phyloP scores from a whole-genome alignment of 2,329 filamentous ascomycete species.

The Chalara sp. region DNA sequence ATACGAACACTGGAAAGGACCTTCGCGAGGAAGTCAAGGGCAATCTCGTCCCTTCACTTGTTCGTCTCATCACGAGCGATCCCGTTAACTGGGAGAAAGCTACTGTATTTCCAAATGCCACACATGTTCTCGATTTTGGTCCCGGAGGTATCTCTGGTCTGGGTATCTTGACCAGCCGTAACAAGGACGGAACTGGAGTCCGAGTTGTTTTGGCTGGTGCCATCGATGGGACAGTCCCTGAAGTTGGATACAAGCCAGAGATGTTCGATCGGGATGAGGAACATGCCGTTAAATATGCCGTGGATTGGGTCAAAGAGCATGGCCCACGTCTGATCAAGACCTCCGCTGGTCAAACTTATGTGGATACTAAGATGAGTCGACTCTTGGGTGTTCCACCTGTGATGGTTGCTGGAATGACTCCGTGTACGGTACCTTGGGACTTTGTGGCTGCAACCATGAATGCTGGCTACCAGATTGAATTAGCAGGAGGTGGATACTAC shows the following conservation, averaged over 20 bases:
- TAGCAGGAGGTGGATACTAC: conserved; percentile 87
- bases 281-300: conserved; percentile 87
- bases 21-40: conserved; percentile 62
- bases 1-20: conserved; percentile 85
- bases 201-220: conserved; percentile 91
- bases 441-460: conserved; percentile 92
- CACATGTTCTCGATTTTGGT: conserved; percentile 93
- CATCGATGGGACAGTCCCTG: conserved; percentile 82
- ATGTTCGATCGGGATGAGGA: conserved; percentile 95
- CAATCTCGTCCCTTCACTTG: conserved; percentile 77
- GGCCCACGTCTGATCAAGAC: conserved; percentile 89
- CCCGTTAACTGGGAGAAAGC: conserved; percentile 95
- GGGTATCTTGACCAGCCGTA: conserved; percentile 92
- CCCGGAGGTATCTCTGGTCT: conserved; percentile 95
- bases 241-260: conserved; percentile 97
- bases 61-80: conserved; percentile 91
- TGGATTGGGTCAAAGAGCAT: conserved; percentile 97
- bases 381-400: conserved; percentile 78
- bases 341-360: conserved; percentile 79
- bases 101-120: conserved; percentile 82
- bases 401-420: conserved; percentile 92
- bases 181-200: conserved; percentile 97
- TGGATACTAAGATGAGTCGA: conserved; percentile 94
- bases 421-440: conserved; percentile 81
- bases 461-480: conserved; percentile 88